These are phyloP conservation scores for Myxozyma melibiosi DNA, from an alignment of 805 yeast species.

Conservation along the genomic window DNA sequence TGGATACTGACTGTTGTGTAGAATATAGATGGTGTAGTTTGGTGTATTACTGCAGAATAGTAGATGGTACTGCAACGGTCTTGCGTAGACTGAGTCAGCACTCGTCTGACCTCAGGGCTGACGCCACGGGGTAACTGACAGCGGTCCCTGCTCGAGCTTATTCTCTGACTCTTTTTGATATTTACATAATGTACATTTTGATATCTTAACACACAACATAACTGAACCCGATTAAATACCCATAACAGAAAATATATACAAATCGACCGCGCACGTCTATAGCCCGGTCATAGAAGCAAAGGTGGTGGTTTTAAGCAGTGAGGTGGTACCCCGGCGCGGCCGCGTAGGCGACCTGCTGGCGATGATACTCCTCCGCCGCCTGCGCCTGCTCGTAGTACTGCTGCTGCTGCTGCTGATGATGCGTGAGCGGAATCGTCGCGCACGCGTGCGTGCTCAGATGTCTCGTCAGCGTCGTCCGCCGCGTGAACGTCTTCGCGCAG, in stretches of 20 bases:
- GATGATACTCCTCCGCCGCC: conserved; percentile 15
- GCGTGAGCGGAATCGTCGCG: conserved; percentile 9
- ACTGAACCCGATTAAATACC: not conserved
- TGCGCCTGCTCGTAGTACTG: conserved; percentile 3
- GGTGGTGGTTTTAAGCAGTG: conserved; percentile 14
- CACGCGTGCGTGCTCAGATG: conserved; percentile 62
- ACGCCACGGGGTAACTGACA: no score
- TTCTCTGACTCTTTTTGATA: no score
- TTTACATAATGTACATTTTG: not conserved
- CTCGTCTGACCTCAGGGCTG: no score
- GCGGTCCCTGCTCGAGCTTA: no score
- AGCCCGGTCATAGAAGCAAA: not conserved
- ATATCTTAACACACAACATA: not conserved
- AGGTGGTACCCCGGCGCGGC: conserved; percentile 17
- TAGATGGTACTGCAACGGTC: no score
- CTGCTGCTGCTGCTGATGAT: conserved; percentile 7
- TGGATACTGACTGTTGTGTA: no score
- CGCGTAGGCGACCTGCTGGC: conserved; percentile 6
- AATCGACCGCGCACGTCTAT: not conserved
- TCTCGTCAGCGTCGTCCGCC: conserved; percentile 74
- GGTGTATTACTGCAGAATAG: no score
- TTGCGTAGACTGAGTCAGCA: no score
- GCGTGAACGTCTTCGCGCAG: conserved; percentile 66
- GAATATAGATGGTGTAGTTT: no score
- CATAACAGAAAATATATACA: not conserved